Conservation (phyloP, 1,284 basidiomycete species). For the Ceratobasidium sp. region DNA sequence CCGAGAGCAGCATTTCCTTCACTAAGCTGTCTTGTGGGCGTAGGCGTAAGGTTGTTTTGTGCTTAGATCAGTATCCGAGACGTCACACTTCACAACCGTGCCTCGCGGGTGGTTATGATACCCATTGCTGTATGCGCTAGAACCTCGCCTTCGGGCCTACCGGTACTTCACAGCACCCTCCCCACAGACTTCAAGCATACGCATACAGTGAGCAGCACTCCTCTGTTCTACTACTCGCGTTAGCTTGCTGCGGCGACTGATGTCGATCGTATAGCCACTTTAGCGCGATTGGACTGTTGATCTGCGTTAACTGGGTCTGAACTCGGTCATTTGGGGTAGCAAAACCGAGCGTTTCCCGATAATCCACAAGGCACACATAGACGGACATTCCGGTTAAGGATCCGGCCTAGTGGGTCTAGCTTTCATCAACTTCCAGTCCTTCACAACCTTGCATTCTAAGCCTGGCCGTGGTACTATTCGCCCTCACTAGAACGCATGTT, state of each 20-base stretch:
- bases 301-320: background rate
- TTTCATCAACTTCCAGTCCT: conserved; percentile 31
- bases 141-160: conserved; percentile 1
- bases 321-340: background rate
- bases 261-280: background rate
- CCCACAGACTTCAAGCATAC: background rate
- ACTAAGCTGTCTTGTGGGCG: background rate
- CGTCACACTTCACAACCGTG: conserved; percentile 8
- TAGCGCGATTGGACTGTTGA: background rate
- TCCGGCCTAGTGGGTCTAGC: background rate
- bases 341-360: conserved; percentile 2
- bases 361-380: background rate
- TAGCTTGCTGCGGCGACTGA: background rate
- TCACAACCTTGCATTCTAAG: conserved; percentile 24
- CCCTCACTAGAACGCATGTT: conserved; percentile 34
- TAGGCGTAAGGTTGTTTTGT: background rate
- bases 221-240: conserved; percentile 14
- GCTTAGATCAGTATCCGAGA: background rate
- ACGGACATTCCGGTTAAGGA: conserved; percentile 7
- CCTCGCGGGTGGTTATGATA: background rate
- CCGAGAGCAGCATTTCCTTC: background rate
- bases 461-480: conserved; percentile 3
- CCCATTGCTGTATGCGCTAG: conserved; percentile 3
- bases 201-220: background rate
- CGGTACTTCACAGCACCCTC: background rate